These are phyloP conservation scores for Tephrocybe sp. DNA, from an alignment of 768 basidiomycete genomes.

Conservation along the genomic window DNA sequence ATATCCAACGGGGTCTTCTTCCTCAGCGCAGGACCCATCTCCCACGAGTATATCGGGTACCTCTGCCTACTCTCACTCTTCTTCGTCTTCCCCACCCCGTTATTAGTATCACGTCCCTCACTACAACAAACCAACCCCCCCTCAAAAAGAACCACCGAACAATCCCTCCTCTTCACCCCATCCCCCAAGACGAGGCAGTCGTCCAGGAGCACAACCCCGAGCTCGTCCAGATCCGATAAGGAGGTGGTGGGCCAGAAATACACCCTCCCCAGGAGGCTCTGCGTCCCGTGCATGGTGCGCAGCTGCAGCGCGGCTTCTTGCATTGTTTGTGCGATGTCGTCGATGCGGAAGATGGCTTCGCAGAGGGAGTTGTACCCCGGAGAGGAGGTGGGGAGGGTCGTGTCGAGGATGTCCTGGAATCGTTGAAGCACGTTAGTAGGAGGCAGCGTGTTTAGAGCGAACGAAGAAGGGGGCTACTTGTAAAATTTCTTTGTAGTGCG, in stretches of 20 bases:
- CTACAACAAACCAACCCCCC: conserved; percentile 32
- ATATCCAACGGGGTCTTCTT: conserved; percentile 27
- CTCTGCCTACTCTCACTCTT: conserved; percentile 12
- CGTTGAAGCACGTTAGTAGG: not conserved
- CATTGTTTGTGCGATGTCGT: conserved; percentile 32
- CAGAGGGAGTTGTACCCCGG: conserved; percentile 35
- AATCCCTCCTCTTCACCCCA: conserved; percentile 21
- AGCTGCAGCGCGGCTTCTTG: conserved; percentile 37
- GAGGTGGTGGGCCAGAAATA: conserved; percentile 26
- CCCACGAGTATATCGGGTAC: conserved; percentile 39
- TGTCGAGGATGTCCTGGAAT: conserved; percentile 28
- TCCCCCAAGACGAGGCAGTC: conserved; percentile 28
- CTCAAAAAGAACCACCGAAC: conserved; percentile 37
- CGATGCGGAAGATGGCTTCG: conserved; percentile 26
- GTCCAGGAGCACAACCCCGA: conserved; percentile 34
- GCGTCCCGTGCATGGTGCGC: conserved; percentile 31
- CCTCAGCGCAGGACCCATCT: conserved; percentile 35
- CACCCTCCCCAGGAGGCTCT: conserved; percentile 27
- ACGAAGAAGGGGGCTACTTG: conserved; percentile 19
- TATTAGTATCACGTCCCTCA: conserved; percentile 23
- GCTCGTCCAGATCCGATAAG: conserved; percentile 25
- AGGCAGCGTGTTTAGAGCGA: not conserved
- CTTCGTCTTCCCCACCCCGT: conserved; percentile 3
- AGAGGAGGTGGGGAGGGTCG: conserved; percentile 26
- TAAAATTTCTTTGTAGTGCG: conserved; percentile 28